Percentiles rank a stretch among this genome's conserved stretches.
These are phyloP conservation scores for Carex sylvatica DNA, from an alignment of 202 grass and related monocot species.

Conservation along the genomic window DNA sequence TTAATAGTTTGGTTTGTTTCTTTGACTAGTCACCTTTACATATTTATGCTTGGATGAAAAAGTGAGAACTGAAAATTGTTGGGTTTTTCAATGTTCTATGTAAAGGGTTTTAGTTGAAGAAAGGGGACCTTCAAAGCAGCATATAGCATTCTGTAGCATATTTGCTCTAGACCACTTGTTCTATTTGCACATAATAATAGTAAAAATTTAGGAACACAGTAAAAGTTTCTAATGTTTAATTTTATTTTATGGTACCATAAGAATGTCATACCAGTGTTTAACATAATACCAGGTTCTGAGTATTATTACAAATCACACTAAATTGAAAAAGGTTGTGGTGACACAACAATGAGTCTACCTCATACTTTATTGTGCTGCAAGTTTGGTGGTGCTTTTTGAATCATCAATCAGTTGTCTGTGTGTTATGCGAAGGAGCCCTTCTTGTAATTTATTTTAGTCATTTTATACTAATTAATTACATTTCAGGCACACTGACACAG, in stretches of 20 bases:
- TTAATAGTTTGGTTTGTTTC: background rate
- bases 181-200: background rate
- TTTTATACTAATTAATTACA: background rate
- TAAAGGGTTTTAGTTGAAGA: background rate
- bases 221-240: background rate
- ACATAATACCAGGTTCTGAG: background rate
- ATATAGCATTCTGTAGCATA: background rate
- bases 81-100: slow-evolving; percentile 1
- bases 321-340: background rate
- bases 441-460: background rate
- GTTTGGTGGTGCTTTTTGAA: background rate
- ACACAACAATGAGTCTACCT: background rate
- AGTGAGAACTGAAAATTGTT: background rate
- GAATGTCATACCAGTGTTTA: background rate
- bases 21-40: background rate
- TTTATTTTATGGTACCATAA: background rate
- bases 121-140: background rate
- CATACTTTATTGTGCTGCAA: background rate
- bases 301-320: background rate
- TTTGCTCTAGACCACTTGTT: background rate
- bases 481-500: slow-evolving; percentile 63
- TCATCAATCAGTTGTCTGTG: background rate
- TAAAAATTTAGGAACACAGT: background rate
- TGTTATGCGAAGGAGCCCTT: background rate
- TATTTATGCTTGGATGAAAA: background rate